Evolutionary conservation across 2,329 filamentous ascomycete genomes (phyloP).

Genomic region (Beauveria pseudobassiana): DNA sequence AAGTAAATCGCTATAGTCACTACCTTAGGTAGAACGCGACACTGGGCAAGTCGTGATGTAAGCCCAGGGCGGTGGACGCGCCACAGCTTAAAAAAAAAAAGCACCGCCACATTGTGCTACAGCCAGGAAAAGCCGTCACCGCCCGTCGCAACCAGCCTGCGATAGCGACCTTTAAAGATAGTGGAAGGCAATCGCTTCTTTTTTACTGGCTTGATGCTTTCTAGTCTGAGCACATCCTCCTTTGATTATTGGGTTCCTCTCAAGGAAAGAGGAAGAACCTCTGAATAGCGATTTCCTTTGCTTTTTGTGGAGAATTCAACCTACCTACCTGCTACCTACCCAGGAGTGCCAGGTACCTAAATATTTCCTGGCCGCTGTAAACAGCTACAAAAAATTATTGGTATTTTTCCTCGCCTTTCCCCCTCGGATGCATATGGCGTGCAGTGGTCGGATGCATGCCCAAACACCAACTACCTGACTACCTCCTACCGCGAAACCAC

Average conservation of each 20-base stretch:
- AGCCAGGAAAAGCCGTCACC: too few species aligned
- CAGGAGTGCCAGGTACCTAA: not conserved
- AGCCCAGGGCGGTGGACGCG: too few species aligned
- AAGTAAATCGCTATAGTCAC: too few species aligned
- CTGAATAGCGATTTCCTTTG: not conserved
- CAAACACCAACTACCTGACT: not conserved
- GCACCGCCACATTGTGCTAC: too few species aligned
- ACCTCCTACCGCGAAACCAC: not conserved
- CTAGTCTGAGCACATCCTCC: not conserved
- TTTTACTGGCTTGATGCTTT: not conserved
- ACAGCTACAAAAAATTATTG: slow-evolving; percentile 10
- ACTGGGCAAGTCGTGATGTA: too few species aligned
- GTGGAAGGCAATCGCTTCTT: not conserved
- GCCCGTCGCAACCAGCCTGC: too few species aligned
- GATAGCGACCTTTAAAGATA: not conserved
- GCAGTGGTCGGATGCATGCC: too few species aligned
- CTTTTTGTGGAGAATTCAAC: not conserved
- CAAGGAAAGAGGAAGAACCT: not conserved
- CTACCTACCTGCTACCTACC: not conserved
- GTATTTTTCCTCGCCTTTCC: slow-evolving; percentile 10
- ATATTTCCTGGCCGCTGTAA: slow-evolving; percentile 2
- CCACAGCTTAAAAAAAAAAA: too few species aligned
- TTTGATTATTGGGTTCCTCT: not conserved
- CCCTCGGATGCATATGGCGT: too few species aligned
- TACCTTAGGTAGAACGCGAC: too few species aligned